Evolutionary conservation across 352 stramenopile species (phyloP).

Genomic region (Phytophthora sp.): DNA sequence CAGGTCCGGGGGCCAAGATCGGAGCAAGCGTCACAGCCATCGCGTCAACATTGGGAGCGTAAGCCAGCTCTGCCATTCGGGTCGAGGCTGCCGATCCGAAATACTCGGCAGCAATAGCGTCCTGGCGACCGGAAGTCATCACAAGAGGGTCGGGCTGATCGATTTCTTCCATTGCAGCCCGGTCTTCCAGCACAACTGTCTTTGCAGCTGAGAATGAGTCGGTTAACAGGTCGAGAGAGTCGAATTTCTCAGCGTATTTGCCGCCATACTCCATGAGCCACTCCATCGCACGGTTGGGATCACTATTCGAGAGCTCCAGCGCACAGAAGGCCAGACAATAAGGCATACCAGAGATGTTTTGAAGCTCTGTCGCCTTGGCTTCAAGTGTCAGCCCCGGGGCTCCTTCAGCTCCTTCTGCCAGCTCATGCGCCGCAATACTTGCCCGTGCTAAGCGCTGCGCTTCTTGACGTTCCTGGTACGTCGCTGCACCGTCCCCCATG

Average conservation of each 20-base stretch:
- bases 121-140: slow-evolving; percentile 20
- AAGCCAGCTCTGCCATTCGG: slow-evolving; percentile 14
- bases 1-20: slow-evolving; percentile 60
- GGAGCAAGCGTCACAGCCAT: slow-evolving; percentile 83
- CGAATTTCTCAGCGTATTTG: slow-evolving; percentile 60
- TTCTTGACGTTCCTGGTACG: slow-evolving; percentile 78
- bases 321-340: slow-evolving; percentile 64
- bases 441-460: slow-evolving; percentile 56
- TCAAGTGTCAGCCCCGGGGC: slow-evolving; percentile 44
- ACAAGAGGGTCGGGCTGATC: slow-evolving; percentile 79
- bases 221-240: slow-evolving; percentile 50
- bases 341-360: slow-evolving; percentile 81
- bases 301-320: slow-evolving; percentile 77
- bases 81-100: slow-evolving; percentile 28
- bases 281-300: slow-evolving; percentile 88
- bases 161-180: slow-evolving; percentile 77
- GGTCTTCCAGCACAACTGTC: slow-evolving; percentile 57
- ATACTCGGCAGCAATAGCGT: slow-evolving; percentile 23
- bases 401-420: slow-evolving; percentile 26
- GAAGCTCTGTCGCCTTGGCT: slow-evolving; percentile 72
- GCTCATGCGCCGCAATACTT: slow-evolving; percentile 43
- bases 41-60: slow-evolving; percentile 58
- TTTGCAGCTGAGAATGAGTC: slow-evolving; percentile 61
- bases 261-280: slow-evolving; percentile 87
- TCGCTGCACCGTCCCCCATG: slow-evolving; percentile 74